A percentile compares a stretch with the other conserved stretches of the same genome.
phyloP scores from a whole-genome alignment of 306 rosid genomes.

The Rosa chinensis region DNA sequence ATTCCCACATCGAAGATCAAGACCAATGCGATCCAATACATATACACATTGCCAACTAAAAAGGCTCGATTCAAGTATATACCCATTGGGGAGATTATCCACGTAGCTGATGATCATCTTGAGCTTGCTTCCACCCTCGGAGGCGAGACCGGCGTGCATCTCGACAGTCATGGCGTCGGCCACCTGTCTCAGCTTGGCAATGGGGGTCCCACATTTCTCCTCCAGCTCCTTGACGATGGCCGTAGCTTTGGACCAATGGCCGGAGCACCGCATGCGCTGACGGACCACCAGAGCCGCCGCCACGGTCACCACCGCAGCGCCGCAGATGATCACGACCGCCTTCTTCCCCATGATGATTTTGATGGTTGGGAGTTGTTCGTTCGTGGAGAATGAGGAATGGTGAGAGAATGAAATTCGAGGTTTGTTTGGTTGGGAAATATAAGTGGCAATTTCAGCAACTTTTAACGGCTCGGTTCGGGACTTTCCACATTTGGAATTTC shows the following conservation, averaged over 20 bases:
- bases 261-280: conserved; percentile 45
- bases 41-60: background rate
- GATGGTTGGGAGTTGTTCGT: background rate
- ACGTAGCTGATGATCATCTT: conserved; percentile 84
- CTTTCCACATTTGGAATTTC: background rate
- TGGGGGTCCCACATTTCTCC: conserved; percentile 72
- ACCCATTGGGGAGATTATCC: conserved; percentile 91
- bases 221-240: conserved; percentile 65
- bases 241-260: conserved; percentile 51
- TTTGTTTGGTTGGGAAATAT: conserved; percentile 5
- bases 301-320: conserved; percentile 43
- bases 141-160: conserved; percentile 96
- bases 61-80: background rate
- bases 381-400: background rate
- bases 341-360: conserved; percentile 47
- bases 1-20: background rate
- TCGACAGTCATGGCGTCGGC: conserved; percentile 84
- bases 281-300: conserved; percentile 56
- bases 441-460: background rate
- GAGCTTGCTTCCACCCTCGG: conserved; percentile 91
- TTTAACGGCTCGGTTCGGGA: background rate
- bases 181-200: conserved; percentile 55
- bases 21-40: background rate
- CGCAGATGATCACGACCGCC: conserved; percentile 56
- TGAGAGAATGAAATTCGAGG: background rate